Conservation (phyloP, 2,329 filamentous ascomycete genomes). For the Nothomitra cinnamomea region DNA sequence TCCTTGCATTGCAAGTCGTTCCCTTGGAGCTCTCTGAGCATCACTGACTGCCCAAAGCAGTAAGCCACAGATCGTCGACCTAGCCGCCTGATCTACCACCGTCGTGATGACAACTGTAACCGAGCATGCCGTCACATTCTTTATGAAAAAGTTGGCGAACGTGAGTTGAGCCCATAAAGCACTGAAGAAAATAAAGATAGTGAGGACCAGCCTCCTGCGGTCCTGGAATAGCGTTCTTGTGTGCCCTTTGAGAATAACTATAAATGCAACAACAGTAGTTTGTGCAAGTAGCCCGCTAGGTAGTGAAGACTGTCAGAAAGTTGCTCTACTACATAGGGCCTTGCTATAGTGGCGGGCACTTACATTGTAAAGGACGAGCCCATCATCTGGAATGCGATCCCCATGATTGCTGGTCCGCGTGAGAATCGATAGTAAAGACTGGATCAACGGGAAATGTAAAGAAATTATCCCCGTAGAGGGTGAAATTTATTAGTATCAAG, state of each 20-base stretch:
- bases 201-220: slow-evolving; percentile 2
- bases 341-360: background rate
- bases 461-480: background rate
- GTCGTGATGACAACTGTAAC: background rate
- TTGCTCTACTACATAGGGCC: too few relatives aligned
- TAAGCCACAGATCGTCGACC: background rate
- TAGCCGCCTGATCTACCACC: background rate
- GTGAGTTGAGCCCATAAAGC: background rate
- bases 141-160: background rate
- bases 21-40: background rate
- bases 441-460: background rate
- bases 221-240: background rate
- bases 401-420: background rate
- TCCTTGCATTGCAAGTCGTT: background rate
- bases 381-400: background rate
- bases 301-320: background rate
- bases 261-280: background rate
- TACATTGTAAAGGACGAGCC: background rate
- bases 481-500: background rate
- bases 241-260: background rate
- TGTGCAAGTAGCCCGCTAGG: background rate
- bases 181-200: background rate
- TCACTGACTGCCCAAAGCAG: background rate
- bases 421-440: background rate
- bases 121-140: background rate